These are phyloP conservation scores for Balakata baccata DNA, from an alignment of 345 rosid genomes.

Conservation along the genomic window DNA sequence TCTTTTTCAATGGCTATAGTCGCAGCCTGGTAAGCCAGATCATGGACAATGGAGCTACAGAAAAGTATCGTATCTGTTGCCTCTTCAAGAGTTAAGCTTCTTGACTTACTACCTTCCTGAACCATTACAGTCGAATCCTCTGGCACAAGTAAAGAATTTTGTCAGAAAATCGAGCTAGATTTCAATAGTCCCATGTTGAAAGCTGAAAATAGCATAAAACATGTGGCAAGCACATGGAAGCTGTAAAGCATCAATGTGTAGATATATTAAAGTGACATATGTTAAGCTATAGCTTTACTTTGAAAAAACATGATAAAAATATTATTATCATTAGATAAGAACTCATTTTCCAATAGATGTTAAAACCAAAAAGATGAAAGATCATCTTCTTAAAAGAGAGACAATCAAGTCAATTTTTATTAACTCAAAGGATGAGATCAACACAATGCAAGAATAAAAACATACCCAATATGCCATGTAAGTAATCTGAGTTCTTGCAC, in stretches of 20 bases:
- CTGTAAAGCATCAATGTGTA: constrained; percentile 7
- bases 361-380: not conserved
- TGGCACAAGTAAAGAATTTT: constrained; percentile 27
- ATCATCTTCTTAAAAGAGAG: not conserved
- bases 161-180: constrained; percentile 23
- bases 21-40: constrained; percentile 79
- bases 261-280: not conserved
- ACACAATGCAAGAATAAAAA: not conserved
- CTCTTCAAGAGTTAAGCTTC: constrained; percentile 93
- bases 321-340: not conserved
- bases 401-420: not conserved
- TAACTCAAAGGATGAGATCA: not conserved
- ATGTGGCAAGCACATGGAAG: constrained; percentile 2
- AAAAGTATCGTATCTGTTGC: constrained; percentile 88
- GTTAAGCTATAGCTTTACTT: not conserved
- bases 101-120: constrained; percentile 54
- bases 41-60: constrained; percentile 94
- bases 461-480: constrained; percentile 34
- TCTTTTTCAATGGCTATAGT: constrained; percentile 70
- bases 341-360: not conserved
- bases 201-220: constrained; percentile 14
- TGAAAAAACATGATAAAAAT: not conserved
- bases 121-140: constrained; percentile 71
- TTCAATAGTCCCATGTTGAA: constrained; percentile 12
- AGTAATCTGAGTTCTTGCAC: constrained; percentile 37